Evolutionary conservation across 2,329 filamentous ascomycete genomes (phyloP).

Genomic region (Tolypocladium tundrense): DNA sequence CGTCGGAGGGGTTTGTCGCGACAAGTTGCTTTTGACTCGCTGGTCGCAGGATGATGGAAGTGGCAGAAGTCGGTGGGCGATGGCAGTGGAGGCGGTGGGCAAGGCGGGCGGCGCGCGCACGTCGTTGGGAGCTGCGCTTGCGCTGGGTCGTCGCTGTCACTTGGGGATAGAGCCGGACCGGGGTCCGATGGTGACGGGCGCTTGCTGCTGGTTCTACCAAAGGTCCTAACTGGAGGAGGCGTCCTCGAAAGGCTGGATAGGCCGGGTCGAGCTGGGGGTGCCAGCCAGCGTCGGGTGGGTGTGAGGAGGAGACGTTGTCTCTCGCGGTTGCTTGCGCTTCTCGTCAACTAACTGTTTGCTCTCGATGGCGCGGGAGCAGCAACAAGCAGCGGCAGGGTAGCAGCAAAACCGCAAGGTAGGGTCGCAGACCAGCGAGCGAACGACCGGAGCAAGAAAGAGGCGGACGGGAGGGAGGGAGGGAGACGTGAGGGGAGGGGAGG

Average conservation of each 20-base stretch:
- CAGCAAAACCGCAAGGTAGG: background rate
- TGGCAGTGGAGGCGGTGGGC: background rate
- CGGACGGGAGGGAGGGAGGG: background rate
- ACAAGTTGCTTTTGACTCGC: background rate
- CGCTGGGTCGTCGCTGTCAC: background rate
- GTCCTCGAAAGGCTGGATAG: background rate
- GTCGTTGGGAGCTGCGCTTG: background rate
- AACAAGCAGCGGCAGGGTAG: background rate
- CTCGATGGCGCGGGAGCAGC: background rate
- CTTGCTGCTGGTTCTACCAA: background rate
- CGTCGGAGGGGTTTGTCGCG: slow-evolving; percentile 1
- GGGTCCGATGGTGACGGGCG: slow-evolving; percentile 13
- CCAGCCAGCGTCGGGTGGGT: background rate
- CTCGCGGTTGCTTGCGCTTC: background rate
- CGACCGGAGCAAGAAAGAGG: background rate
- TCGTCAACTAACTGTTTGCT: background rate
- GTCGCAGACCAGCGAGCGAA: background rate
- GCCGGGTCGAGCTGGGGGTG: background rate
- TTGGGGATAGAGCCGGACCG: background rate
- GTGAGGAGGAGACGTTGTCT: background rate
- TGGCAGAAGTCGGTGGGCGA: background rate
- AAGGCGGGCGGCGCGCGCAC: background rate
- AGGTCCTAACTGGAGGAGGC: background rate
- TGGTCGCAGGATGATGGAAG: slow-evolving; percentile 1
- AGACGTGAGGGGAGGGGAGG: background rate